phyloP scores from a whole-genome alignment of 2,329 filamentous ascomycete genomes.

The Neofusicoccum cordaticola region DNA sequence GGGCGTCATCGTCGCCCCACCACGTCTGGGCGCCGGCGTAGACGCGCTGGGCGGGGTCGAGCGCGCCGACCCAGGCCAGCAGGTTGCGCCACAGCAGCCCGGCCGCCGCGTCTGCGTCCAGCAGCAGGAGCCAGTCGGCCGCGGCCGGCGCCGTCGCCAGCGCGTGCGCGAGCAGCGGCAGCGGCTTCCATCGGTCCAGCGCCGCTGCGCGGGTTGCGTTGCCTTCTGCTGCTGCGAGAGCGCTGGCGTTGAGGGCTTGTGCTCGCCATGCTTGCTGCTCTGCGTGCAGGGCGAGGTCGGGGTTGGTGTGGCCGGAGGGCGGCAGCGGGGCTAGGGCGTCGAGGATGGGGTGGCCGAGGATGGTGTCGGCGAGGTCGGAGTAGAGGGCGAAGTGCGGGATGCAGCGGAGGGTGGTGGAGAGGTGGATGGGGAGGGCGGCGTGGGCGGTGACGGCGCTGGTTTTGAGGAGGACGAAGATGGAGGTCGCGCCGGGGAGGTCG shows the following conservation, averaged over 20 bases:
- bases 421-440: conserved; percentile 52
- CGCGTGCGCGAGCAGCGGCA: conserved; percentile 35
- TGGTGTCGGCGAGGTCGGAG: conserved; percentile 37
- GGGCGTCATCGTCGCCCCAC: conserved; percentile 35
- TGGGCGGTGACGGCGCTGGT: conserved; percentile 60
- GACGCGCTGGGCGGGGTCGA: conserved; percentile 38
- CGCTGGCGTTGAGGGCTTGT: conserved; percentile 35
- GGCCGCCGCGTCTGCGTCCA: conserved; percentile 35
- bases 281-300: conserved; percentile 42
- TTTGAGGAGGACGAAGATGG: conserved; percentile 57
- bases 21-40: conserved; percentile 43
- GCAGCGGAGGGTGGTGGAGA: conserved; percentile 36
- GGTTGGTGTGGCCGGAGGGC: too few relatives aligned
- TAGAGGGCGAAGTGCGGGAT: conserved; percentile 35
- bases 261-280: conserved; percentile 42
- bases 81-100: conserved; percentile 38
- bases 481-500: conserved; percentile 39
- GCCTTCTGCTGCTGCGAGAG: too few relatives aligned
- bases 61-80: conserved; percentile 38
- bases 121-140: conserved; percentile 47
- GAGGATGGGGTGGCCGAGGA: conserved; percentile 50
- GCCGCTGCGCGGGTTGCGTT: too few relatives aligned
- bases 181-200: too few relatives aligned
- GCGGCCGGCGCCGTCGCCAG: conserved; percentile 41
- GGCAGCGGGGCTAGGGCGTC: conserved; percentile 45